Conservation (phyloP, 2,329 filamentous ascomycete species). For the Aspergillus flavus region DNA sequence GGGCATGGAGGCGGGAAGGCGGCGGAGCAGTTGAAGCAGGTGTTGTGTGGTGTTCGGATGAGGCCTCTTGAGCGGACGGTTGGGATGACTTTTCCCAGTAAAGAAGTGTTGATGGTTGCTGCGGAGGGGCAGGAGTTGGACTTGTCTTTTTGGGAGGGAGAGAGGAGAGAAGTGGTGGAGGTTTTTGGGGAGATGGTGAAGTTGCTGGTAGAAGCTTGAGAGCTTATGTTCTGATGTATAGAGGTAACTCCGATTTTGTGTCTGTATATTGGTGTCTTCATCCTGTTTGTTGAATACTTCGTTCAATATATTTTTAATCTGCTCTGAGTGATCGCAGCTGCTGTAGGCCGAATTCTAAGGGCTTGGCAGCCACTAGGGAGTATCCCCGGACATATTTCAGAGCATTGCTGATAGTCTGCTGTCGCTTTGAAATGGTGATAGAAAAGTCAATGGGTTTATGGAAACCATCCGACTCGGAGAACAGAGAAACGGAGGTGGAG, state of each 20-base stretch:
- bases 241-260: background rate
- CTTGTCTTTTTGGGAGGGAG: background rate
- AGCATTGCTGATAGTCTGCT: background rate
- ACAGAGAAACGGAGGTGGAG: background rate
- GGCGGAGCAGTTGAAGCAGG: conserved; percentile 36
- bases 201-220: background rate
- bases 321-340: background rate
- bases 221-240: background rate
- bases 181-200: background rate
- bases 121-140: background rate
- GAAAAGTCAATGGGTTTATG: no score
- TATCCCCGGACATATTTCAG: background rate
- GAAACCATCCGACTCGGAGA: no score
- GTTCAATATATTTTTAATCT: background rate
- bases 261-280: background rate
- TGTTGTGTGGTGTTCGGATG: conserved; percentile 42
- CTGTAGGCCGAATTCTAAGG: background rate
- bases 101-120: background rate
- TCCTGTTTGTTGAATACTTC: background rate
- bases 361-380: background rate
- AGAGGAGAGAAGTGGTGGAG: background rate
- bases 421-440: background rate
- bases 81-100: conserved; percentile 30
- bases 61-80: conserved; percentile 31
- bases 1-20: conserved; percentile 44